Conservation (phyloP, 352 stramenopile genomes). For the Phytophthora agathidicida region DNA sequence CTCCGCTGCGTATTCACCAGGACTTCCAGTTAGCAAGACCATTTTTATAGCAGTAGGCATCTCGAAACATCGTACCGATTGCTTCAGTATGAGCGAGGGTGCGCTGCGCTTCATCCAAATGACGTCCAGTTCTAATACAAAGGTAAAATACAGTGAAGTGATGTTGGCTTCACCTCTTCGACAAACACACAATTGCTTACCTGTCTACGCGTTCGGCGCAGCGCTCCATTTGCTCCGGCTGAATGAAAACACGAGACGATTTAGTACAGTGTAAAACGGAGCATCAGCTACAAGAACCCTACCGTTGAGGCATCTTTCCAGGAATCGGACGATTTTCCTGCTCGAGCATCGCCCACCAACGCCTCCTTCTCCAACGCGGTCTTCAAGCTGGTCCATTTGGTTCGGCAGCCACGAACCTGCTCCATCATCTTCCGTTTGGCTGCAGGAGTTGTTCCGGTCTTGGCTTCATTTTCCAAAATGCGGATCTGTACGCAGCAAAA, state of each 20-base stretch:
- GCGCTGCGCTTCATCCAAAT: constrained; percentile 73
- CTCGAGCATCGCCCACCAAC: constrained; percentile 51
- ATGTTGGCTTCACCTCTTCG: neutral
- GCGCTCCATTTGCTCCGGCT: constrained; percentile 58
- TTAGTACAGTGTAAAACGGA: no score
- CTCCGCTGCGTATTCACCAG: constrained; percentile 33
- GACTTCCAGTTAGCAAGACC: neutral
- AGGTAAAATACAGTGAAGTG: neutral
- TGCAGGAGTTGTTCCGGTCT: constrained; percentile 28
- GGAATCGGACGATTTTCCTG: constrained; percentile 19
- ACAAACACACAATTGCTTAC: constrained; percentile 14
- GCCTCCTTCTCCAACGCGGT: constrained; percentile 66
- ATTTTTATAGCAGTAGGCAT: neutral
- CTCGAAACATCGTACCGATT: constrained; percentile 54
- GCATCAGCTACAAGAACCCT: neutral
- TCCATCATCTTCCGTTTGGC: constrained; percentile 57
- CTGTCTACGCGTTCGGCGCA: constrained; percentile 51
- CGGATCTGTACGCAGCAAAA: constrained; percentile 47
- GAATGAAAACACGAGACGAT: neutral
- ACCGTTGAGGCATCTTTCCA: constrained; percentile 33
- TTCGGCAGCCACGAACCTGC: constrained; percentile 51
- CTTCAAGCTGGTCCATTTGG: constrained; percentile 52
- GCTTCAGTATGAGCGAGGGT: constrained; percentile 77
- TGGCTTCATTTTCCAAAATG: constrained; percentile 67
- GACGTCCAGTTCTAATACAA: constrained; percentile 57